Conservation (phyloP, 306 rosid genomes). For the Malus asiatica region DNA sequence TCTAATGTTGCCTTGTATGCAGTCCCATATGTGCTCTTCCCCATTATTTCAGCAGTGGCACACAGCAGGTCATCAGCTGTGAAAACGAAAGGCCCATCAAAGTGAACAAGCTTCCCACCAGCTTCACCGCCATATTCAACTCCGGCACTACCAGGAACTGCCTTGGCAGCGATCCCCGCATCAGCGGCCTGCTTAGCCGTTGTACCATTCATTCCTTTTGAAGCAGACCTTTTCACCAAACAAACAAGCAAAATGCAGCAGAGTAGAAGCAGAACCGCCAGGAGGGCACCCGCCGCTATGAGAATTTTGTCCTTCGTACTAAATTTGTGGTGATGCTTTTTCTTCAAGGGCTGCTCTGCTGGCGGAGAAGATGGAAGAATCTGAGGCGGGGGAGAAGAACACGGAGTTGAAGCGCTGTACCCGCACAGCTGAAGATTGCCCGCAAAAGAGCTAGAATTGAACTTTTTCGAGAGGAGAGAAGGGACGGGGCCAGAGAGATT, state of each 20-base stretch:
- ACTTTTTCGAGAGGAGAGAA: conserved; percentile 47
- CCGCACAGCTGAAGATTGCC: conserved; percentile 88
- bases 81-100: conserved; percentile 84
- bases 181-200: conserved; percentile 27
- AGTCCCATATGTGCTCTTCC: conserved; percentile 81
- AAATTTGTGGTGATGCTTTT: conserved; percentile 37
- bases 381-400: conserved; percentile 50
- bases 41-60: conserved; percentile 93
- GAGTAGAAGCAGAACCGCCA: conserved; percentile 53
- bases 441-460: conserved; percentile 74
- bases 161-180: conserved; percentile 30
- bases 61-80: conserved; percentile 86
- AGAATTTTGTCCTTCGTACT: conserved; percentile 80
- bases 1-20: conserved; percentile 85
- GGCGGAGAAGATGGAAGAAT: conserved; percentile 51
- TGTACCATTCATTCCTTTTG: conserved; percentile 39
- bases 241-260: conserved; percentile 68
- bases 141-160: conserved; percentile 32
- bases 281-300: conserved; percentile 69
- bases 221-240: conserved; percentile 55
- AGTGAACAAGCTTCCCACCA: conserved; percentile 66
- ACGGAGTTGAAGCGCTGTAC: conserved; percentile 44
- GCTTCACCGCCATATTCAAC: conserved; percentile 68
- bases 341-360: conserved; percentile 15
- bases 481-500: conserved; percentile 87